These are phyloP conservation scores for Cystofilobasidium macerans DNA, from an alignment of 768 basidiomycete species.

Conservation along the genomic window DNA sequence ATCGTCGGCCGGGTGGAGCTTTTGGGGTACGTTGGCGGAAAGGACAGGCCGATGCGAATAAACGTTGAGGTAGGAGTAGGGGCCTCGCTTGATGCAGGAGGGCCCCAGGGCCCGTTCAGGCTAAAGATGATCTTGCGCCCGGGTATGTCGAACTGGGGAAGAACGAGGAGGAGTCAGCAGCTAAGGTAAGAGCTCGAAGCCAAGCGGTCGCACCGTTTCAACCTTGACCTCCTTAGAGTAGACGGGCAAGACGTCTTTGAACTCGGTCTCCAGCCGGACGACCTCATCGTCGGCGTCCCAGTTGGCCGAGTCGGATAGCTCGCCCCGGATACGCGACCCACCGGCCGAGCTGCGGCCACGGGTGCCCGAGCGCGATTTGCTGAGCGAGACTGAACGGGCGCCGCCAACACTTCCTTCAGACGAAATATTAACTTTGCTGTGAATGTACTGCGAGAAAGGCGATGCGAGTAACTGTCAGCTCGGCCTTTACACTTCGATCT, in stretches of 20 bases:
- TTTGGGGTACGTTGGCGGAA: slow-evolving; percentile 61
- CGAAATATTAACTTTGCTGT: neutral
- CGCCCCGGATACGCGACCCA: neutral
- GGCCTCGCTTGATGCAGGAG: slow-evolving; percentile 31
- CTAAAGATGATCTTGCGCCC: slow-evolving; percentile 70
- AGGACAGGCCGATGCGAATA: slow-evolving; percentile 77
- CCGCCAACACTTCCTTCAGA: neutral
- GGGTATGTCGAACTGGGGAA: slow-evolving; percentile 39
- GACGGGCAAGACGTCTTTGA: slow-evolving; percentile 2
- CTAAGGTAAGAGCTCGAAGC: neutral
- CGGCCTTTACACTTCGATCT: too few relatives aligned
- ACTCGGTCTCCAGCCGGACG: slow-evolving; percentile 3
- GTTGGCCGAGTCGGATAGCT: neutral
- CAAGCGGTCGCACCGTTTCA: slow-evolving; percentile 5
- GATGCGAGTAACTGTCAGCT: too few relatives aligned
- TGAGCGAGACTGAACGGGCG: neutral
- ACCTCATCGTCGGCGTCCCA: slow-evolving; percentile 1
- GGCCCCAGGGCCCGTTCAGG: slow-evolving; percentile 73
- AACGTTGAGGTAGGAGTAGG: slow-evolving; percentile 65
- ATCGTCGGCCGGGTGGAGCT: slow-evolving; percentile 55
- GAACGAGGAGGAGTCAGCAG: neutral
- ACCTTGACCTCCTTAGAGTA: slow-evolving; percentile 14
- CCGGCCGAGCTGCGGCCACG: neutral
- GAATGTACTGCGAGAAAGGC: neutral
- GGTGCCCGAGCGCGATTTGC: slow-evolving; percentile 3